Percentiles rank a stretch among this genome's conserved stretches.
Evolutionary conservation across 139 green algal species (phyloP).

Genomic region (Chlorella vulgaris): DNA sequence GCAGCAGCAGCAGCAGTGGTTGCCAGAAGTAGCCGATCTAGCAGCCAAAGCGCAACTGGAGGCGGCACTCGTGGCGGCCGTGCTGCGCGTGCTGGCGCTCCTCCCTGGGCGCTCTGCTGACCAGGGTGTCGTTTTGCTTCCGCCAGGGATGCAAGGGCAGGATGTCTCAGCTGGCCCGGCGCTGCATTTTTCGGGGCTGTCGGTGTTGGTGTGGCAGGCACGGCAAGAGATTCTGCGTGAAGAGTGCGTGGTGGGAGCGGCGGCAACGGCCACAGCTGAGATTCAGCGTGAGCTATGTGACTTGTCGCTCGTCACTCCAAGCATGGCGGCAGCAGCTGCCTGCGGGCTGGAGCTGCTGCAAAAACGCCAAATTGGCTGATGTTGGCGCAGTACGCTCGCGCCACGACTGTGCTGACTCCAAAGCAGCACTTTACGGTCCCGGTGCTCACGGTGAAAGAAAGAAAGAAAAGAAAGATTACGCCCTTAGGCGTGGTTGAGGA

Average conservation of each 20-base stretch:
- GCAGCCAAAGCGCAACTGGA: slow-evolving; percentile 3
- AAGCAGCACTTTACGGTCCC: no score
- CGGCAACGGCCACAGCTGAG: no score
- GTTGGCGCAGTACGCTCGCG: no score
- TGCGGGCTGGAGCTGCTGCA: background rate
- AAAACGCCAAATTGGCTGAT: no score
- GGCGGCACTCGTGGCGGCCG: background rate
- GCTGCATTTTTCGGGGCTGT: background rate
- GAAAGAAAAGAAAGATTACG: no score
- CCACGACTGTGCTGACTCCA: no score
- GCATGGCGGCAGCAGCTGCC: background rate
- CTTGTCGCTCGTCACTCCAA: background rate
- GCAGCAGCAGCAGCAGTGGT: slow-evolving; percentile 7
- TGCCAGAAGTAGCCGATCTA: background rate
- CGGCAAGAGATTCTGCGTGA: background rate
- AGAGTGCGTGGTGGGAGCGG: background rate
- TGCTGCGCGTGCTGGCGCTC: slow-evolving; percentile 18
- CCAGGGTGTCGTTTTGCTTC: no score
- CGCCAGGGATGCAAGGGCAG: no score
- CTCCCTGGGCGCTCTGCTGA: background rate
- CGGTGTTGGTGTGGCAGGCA: slow-evolving; percentile 1
- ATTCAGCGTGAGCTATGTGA: background rate
- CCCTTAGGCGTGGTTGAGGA: no score
- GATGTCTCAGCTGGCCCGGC: no score
- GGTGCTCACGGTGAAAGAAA: no score